Evolutionary conservation across 2,329 filamentous ascomycete genomes (phyloP), one percentile per base, ranked within the genome.

Genomic region (Colletotrichum orchidophilum): DNA sequence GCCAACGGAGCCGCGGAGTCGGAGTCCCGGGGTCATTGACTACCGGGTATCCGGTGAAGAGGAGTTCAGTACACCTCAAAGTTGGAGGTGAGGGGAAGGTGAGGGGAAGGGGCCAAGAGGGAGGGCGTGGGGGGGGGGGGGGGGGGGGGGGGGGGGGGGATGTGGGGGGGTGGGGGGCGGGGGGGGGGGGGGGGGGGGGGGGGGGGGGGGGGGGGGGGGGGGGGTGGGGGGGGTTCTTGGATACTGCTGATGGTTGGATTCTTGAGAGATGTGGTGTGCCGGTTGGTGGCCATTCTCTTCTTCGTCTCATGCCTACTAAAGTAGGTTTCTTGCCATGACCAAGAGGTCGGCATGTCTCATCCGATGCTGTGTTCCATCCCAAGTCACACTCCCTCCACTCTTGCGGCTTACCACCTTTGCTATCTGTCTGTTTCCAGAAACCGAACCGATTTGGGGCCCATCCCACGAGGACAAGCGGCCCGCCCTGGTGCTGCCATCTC

Each of bases 361-460:
- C 66, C 42, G 61, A 69, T 65, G 21, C 53, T 39, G 29, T 58
- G 27, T 29, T 12, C 66, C 61, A 29, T 65, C 66, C 33, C 39
- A 65, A 65, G 39, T 39, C n/a, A 35, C 4, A 49, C 31, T 21
- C 29, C n/a, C n/a, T n/a, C n/a, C n/a, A n/a, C n/a, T 27, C 31
- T 12, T 15, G 29, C 39, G 15, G 18, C 39, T n/a, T 42, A 15
- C 39, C 39, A 8, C 39, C 39, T 42, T 7, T 42, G 39, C 31
- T 9, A 18, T 31, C 29, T 26, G n/a, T 50, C 52, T 29, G 9
- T 11, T 50, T 27, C 33, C 46, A 46, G 33, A 35, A 24, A 62
- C 54, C 15, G 54, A 55, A 24, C 21, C 26, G 31, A 18, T 13
- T 35, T 42, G 55, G 21, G 35, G 15, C 13, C 12, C 12, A 11